These are phyloP conservation scores for Clavispora phyllophila DNA, from an alignment of 805 yeast species.

Conservation along the genomic window DNA sequence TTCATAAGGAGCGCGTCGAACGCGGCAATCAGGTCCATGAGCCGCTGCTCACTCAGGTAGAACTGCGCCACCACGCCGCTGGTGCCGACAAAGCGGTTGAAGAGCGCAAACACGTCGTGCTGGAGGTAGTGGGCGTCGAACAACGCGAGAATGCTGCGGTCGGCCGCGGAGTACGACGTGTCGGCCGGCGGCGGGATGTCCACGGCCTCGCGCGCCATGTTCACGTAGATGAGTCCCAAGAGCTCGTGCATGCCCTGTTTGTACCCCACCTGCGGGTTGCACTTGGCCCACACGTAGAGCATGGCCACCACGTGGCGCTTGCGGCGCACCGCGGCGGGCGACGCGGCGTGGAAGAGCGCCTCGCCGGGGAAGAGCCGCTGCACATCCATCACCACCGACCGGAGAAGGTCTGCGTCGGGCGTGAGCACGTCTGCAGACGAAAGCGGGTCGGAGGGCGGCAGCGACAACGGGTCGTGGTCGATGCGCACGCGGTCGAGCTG, in stretches of 20 bases:
- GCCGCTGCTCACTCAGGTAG: slow-evolving; percentile 36
- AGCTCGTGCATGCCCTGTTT: slow-evolving; percentile 55
- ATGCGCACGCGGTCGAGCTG: slow-evolving; percentile 16
- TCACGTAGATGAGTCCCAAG: slow-evolving; percentile 43
- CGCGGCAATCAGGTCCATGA: slow-evolving; percentile 43
- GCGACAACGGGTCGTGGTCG: slow-evolving; percentile 17
- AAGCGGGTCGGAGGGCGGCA: slow-evolving; percentile 2
- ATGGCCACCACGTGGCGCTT: slow-evolving; percentile 36
- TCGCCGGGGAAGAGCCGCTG: slow-evolving; percentile 51
- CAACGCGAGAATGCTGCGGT: slow-evolving; percentile 32
- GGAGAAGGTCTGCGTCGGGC: slow-evolving; percentile 40
- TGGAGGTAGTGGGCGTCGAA: slow-evolving; percentile 32
- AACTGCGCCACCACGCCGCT: slow-evolving; percentile 31
- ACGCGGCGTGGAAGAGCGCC: slow-evolving; percentile 20
- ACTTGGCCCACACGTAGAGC: slow-evolving; percentile 46
- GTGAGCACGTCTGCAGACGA: too few relatives aligned
- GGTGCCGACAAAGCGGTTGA: slow-evolving; percentile 37
- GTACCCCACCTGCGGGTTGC: slow-evolving; percentile 34
- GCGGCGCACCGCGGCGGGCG: slow-evolving; percentile 12
- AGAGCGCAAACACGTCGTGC: slow-evolving; percentile 42
- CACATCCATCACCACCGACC: slow-evolving; percentile 44
- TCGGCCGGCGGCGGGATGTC: slow-evolving; percentile 5
- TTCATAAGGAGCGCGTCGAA: slow-evolving; percentile 46
- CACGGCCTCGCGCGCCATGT: slow-evolving; percentile 33
- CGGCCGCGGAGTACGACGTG: slow-evolving; percentile 19